Evolutionary conservation across 1,284 basidiomycete genomes (phyloP).

Genomic region (Puccinia coronata): DNA sequence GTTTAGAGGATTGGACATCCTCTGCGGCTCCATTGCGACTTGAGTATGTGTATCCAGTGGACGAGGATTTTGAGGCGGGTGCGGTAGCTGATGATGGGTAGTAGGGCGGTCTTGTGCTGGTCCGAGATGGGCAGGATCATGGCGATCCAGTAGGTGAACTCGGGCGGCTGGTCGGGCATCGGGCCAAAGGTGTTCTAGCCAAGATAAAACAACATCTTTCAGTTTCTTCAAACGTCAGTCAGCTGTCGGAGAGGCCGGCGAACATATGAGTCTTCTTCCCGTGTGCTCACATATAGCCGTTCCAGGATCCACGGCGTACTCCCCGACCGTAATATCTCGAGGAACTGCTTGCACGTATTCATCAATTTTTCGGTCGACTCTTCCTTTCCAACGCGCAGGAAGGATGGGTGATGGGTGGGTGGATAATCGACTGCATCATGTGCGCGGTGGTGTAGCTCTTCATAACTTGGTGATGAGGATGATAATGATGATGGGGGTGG

Average conservation of each 20-base stretch:
- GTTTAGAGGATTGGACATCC: not conserved
- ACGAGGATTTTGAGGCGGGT: slow-evolving; percentile 79
- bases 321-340: slow-evolving; percentile 75
- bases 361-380: slow-evolving; percentile 68
- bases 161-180: slow-evolving; percentile 66
- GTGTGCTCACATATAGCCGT: slow-evolving; percentile 66
- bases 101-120: slow-evolving; percentile 84
- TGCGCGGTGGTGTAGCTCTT: no score
- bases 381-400: slow-evolving; percentile 12
- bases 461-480: no score
- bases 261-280: not conserved
- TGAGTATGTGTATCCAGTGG: slow-evolving; percentile 71
- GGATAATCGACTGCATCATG: slow-evolving; percentile 62
- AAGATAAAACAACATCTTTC: no score
- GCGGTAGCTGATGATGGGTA: slow-evolving; percentile 80
- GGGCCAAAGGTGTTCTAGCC: slow-evolving; percentile 67
- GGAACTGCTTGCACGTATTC: slow-evolving; percentile 73
- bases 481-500: no score
- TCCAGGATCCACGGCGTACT: slow-evolving; percentile 89
- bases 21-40: not conserved
- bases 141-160: slow-evolving; percentile 88
- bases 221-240: no score
- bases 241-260: not conserved
- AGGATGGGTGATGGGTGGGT: slow-evolving; percentile 59
- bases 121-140: slow-evolving; percentile 90